These are phyloP conservation scores for Dimocarpus longan DNA, from an alignment of 345 rosid species.

Conservation along the genomic window DNA sequence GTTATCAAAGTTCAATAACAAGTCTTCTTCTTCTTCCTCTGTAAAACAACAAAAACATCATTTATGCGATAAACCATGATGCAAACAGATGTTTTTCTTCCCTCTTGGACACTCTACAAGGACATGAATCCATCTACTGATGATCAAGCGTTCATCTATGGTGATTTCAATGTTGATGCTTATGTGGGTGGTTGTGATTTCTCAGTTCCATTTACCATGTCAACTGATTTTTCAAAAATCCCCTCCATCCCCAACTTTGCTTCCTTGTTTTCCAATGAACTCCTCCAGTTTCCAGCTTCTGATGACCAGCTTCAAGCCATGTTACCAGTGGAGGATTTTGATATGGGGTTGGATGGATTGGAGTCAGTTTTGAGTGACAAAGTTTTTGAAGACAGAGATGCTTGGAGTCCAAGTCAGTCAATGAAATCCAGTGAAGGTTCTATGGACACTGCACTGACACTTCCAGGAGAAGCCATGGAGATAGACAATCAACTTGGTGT, in stretches of 20 bases:
- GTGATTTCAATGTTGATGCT: constrained; percentile 11
- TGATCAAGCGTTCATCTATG: constrained; percentile 9
- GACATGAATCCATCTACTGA: constrained; percentile 25
- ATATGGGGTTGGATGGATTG: constrained; percentile 20
- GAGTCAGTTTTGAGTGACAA: constrained; percentile 23
- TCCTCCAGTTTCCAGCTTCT: constrained; percentile 14
- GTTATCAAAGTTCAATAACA: constrained; percentile 6
- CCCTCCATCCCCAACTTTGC: constrained; percentile 20
- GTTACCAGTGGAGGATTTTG: constrained; percentile 28
- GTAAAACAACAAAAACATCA: not conserved
- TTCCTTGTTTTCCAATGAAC: constrained; percentile 13
- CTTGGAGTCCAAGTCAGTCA: constrained; percentile 43
- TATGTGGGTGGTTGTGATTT: constrained; percentile 25
- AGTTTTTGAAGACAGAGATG: constrained; percentile 21
- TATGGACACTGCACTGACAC: constrained; percentile 17
- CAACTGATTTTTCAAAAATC: constrained; percentile 22
- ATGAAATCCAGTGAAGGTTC: constrained; percentile 32
- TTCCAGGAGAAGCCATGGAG: constrained; percentile 34
- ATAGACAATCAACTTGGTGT: constrained; percentile 28
- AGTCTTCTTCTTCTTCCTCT: not conserved
- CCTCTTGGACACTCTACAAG: constrained; percentile 38
- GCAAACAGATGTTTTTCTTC: constrained; percentile 28
- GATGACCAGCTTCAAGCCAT: constrained; percentile 17
- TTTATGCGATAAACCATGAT: constrained; percentile 23
- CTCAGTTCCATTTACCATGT: constrained; percentile 28